Conservation (phyloP, 2,329 filamentous ascomycete genomes). For the Pyricularia sp. region DNA sequence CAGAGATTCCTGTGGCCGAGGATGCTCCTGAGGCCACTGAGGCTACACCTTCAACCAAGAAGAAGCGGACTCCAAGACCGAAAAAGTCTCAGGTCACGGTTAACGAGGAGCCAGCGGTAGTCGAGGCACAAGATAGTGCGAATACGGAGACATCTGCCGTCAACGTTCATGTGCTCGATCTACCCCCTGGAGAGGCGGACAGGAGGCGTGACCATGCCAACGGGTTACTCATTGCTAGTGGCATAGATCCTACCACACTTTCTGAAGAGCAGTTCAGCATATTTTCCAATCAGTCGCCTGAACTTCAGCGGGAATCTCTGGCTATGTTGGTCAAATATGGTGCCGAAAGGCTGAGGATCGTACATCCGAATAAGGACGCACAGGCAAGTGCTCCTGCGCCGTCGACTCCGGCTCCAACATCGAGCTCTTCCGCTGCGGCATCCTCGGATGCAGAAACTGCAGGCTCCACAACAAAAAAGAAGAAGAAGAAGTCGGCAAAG, state of each 20-base stretch:
- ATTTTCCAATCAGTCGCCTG: conserved; percentile 45
- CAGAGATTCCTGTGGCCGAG: neutral
- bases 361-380: conserved; percentile 33
- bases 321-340: conserved; percentile 44
- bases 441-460: neutral
- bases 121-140: neutral
- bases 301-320: conserved; percentile 40
- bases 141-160: neutral
- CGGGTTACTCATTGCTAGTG: conserved; percentile 30
- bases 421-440: neutral
- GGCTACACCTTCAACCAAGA: neutral
- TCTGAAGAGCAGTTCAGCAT: conserved; percentile 44
- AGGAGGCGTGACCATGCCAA: conserved; percentile 35
- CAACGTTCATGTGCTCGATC: conserved; percentile 16
- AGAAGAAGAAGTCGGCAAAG: neutral
- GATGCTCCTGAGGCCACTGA: neutral
- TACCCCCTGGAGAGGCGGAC: conserved; percentile 33
- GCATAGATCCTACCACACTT: conserved; percentile 37
- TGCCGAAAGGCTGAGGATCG: conserved; percentile 42
- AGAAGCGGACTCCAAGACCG: conserved; percentile 1
- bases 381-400: conserved; percentile 8
- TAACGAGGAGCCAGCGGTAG: neutral
- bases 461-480: neutral
- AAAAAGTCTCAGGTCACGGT: conserved; percentile 1
- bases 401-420: conserved; percentile 4